Evolutionary conservation across 371 early-diverging fungal species (phyloP), one percentile per base, ranked within the genome.

Genomic region (Coemansia sp.): DNA sequence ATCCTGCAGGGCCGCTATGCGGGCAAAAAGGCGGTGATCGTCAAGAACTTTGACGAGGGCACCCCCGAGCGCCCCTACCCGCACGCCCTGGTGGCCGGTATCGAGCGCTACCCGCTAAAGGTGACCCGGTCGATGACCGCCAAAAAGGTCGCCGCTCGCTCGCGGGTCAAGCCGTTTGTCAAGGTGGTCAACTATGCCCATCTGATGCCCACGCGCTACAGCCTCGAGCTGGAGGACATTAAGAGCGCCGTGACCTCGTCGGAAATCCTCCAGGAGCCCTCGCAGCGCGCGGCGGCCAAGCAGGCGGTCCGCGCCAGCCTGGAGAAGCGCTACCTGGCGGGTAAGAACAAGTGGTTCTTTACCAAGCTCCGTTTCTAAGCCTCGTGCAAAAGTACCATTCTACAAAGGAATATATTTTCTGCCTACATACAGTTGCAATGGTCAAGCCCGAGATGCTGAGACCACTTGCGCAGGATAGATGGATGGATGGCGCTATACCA

Each of bases 341-440:
- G 99, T 81, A 96, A 96, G 91, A 95, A 94, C 93, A 95, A 94
- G 91, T 98, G 99, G 99, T 98, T 98, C 93, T 98, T 98, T 90
- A 88, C 89, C 86, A 98, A 98, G 91, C 94, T 98, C 76, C 88
- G 94, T 79, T 94, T 94, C 91, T 94, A 91, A 93, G 50, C 32
- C n/a, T 54, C 43, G 11, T 41, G 40, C 55, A 40, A 48, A 59
- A 59, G 59, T 59, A 55, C 40, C 38, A 30, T 47, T 50, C 16
- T 54, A 16, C 16, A 16, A 31, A 16, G 31, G 10, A 36, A 52
- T n/a, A 52, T 36, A 36, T n/a, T 20, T n/a, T 48, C n/a, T n/a
- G n/a, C n/a, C n/a, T n/a, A n/a, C n/a, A n/a, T n/a, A n/a, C n/a
- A n/a, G n/a, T n/a, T n/a, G n/a, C n/a, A n/a, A n/a, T n/a, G n/a